Evolutionary conservation across 2,329 filamentous ascomycete genomes (phyloP).

Genomic region (Colletotrichum destructivum): DNA sequence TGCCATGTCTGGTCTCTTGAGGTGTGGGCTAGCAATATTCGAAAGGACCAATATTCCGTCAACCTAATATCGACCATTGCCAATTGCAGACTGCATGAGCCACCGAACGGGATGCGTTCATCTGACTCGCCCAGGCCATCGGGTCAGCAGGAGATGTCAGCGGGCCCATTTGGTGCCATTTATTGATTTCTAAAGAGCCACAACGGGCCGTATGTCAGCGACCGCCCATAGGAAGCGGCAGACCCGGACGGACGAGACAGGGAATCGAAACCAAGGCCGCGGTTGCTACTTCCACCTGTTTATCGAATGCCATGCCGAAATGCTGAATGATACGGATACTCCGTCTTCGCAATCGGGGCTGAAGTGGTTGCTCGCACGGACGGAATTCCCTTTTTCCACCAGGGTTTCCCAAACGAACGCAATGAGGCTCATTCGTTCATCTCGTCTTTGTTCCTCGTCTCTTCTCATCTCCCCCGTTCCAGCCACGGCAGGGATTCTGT

Average conservation of each 20-base stretch:
- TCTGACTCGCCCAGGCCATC: conserved; percentile 34
- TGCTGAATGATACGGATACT: neutral
- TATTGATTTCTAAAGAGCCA: conserved; percentile 26
- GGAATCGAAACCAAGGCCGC: neutral
- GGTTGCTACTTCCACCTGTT: neutral
- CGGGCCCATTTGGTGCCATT: conserved; percentile 18
- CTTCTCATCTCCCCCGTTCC: conserved; percentile 32
- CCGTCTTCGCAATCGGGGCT: conserved; percentile 11
- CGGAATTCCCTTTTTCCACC: neutral
- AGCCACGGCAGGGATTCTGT: conserved; percentile 34
- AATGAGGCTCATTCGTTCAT: conserved; percentile 36
- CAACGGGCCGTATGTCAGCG: neutral
- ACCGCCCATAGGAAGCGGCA: neutral
- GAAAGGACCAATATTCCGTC: conserved; percentile 32
- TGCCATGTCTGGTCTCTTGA: conserved; percentile 14
- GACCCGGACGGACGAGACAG: neutral
- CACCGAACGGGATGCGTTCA: conserved; percentile 7
- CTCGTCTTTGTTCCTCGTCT: conserved; percentile 32
- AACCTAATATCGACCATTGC: conserved; percentile 30
- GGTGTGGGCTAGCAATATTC: conserved; percentile 27
- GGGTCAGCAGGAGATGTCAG: conserved; percentile 22
- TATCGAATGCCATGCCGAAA: neutral
- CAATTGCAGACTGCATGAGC: conserved; percentile 18
- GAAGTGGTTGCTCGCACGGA: conserved; percentile 31
- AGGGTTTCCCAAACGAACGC: conserved; percentile 29